Evolutionary conservation across 345 rosid genomes (phyloP).

Genomic region (Balakata baccata): DNA sequence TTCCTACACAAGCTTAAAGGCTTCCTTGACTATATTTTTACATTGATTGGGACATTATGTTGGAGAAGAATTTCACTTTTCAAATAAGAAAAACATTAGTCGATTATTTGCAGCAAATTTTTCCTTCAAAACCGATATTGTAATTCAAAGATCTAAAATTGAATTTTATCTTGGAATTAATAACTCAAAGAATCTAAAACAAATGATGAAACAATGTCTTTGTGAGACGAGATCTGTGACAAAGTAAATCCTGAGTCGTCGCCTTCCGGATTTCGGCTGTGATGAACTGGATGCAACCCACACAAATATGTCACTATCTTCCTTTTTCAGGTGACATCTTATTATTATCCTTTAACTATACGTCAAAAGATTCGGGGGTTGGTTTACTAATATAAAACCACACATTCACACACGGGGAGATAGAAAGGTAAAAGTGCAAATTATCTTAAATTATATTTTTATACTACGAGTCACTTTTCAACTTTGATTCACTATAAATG

Average conservation of each 20-base stretch:
- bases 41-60: no score
- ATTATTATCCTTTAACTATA: slow-evolving; percentile 3
- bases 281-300: slow-evolving; percentile 23
- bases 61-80: no score
- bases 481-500: no score
- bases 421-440: not conserved
- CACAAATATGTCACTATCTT: not conserved
- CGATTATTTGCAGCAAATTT: no score
- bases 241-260: not conserved
- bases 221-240: not conserved
- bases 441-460: no score
- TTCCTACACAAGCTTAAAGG: no score
- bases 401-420: not conserved
- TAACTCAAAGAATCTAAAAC: not conserved
- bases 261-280: not conserved
- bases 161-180: no score
- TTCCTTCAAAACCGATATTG: no score
- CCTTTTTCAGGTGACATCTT: not conserved
- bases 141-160: no score
- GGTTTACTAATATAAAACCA: not conserved
- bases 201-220: not conserved
- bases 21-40: no score
- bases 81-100: no score
- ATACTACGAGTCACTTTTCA: no score
- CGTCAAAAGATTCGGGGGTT: not conserved